Evolutionary conservation across 75 land plant genomes (phyloP).

Genomic region (Sequoia sempervirens): DNA sequence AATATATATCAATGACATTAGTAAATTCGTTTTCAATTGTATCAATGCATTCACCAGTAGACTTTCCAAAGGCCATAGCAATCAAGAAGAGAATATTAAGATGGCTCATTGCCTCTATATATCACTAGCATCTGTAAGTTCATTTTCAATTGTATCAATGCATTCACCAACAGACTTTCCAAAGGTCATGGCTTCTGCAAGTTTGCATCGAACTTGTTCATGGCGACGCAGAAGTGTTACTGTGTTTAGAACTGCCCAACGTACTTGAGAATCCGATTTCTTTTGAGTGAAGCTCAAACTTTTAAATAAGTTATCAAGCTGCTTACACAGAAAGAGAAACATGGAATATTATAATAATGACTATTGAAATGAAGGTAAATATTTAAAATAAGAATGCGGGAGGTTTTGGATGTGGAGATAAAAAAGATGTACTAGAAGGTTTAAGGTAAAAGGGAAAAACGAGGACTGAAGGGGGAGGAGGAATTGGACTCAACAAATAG

Average conservation of each 20-base stretch:
- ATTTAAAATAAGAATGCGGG: not conserved
- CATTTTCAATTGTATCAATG: conserved; percentile 67
- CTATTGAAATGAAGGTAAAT: not conserved
- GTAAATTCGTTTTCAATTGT: conserved; percentile 41
- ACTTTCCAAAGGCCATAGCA: conserved; percentile 66
- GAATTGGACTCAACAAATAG: not conserved
- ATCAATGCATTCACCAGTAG: conserved; percentile 70
- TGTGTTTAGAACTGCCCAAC: conserved; percentile 94
- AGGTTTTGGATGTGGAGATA: not conserved
- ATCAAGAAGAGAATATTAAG: not conserved
- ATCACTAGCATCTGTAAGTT: not conserved
- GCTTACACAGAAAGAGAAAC: conserved; percentile 5
- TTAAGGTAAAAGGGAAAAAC: not conserved
- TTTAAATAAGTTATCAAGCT: conserved; percentile 78
- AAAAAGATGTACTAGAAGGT: not conserved
- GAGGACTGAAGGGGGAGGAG: not conserved
- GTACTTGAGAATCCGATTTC: conserved; percentile 88
- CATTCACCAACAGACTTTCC: conserved; percentile 74
- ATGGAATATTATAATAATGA: conserved; percentile 6
- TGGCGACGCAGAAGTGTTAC: conserved; percentile 68
- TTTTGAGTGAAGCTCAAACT: conserved; percentile 78
- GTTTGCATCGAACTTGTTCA: conserved; percentile 41
- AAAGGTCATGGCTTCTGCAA: conserved; percentile 68
- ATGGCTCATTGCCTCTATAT: not conserved
- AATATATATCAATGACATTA: not conserved